Conservation (phyloP, 2,329 filamentous ascomycete species). For the Cladorrhinum sp. region DNA sequence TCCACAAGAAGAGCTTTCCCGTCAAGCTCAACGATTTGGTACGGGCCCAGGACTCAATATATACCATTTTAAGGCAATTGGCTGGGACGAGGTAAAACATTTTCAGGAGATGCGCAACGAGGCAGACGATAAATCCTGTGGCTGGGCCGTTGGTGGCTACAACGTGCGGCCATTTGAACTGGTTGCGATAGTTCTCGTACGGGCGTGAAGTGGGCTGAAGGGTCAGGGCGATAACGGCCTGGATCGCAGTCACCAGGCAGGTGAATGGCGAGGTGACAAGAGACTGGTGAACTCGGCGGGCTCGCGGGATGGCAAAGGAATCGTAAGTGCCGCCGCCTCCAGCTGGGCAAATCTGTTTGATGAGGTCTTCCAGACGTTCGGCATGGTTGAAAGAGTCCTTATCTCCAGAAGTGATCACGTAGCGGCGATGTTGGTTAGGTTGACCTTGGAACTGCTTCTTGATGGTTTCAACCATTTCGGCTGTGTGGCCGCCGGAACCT, state of each 20-base stretch:
- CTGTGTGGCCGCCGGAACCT: slow-evolving; percentile 90
- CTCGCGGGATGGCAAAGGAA: slow-evolving; percentile 68
- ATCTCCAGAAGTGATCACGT: slow-evolving; percentile 77
- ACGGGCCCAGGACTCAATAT: slow-evolving; percentile 90
- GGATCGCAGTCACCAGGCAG: slow-evolving; percentile 58
- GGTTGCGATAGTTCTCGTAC: slow-evolving; percentile 10
- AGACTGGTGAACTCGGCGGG: slow-evolving; percentile 78
- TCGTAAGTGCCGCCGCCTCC: slow-evolving; percentile 53
- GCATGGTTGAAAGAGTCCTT: slow-evolving; percentile 64
- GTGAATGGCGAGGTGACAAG: slow-evolving; percentile 70
- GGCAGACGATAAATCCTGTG: slow-evolving; percentile 73
- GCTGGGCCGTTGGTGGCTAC: slow-evolving; percentile 87
- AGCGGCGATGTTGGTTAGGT: slow-evolving; percentile 66
- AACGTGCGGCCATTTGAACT: slow-evolving; percentile 60
- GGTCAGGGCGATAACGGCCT: slow-evolving; percentile 32
- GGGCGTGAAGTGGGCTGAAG: slow-evolving; percentile 27
- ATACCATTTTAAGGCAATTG: slow-evolving; percentile 69
- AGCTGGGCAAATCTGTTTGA: slow-evolving; percentile 34
- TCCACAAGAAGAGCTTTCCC: slow-evolving; percentile 67
- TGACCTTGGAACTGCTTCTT: slow-evolving; percentile 53
- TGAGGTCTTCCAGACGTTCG: slow-evolving; percentile 58
- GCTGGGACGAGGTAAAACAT: slow-evolving; percentile 43
- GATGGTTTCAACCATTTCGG: slow-evolving; percentile 89
- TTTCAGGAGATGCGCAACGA: slow-evolving; percentile 49
- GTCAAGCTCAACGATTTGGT: slow-evolving; percentile 80